Percentiles rank a stretch among this genome's conserved stretches.
Evolutionary conservation across 345 rosid genomes (phyloP).

Genomic region (Jatropha curcas): DNA sequence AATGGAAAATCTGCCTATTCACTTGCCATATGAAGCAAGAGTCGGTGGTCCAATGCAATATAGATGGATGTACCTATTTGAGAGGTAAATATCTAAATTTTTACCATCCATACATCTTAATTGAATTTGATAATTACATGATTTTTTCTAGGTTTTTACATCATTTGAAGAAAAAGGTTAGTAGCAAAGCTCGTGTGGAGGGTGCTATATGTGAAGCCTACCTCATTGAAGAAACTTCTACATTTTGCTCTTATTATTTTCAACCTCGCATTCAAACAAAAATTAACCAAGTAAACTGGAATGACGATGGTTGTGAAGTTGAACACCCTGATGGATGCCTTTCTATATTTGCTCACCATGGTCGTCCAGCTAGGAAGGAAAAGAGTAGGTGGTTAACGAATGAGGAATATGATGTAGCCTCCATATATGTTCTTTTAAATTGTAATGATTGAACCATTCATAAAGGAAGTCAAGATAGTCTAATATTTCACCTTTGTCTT

Average conservation of each 20-base stretch:
- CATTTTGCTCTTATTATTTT: no score
- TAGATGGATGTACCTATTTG: no score
- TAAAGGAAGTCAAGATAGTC: no score
- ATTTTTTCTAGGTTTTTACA: neutral
- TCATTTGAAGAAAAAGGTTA: neutral
- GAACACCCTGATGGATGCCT: neutral
- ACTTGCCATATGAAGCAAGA: neutral
- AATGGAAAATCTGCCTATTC: no score
- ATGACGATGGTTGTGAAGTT: neutral
- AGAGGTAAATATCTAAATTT: no score
- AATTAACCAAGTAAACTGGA: neutral
- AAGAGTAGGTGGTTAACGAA: no score
- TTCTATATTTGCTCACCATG: neutral
- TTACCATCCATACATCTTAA: no score
- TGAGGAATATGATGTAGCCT: no score
- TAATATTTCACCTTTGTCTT: no score
- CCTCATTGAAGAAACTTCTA: neutral
- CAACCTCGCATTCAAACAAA: neutral
- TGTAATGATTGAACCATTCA: no score
- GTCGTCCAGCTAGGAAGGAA: no score
- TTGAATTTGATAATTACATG: slow-evolving; percentile 9
- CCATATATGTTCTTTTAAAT: no score
- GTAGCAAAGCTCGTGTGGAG: neutral
- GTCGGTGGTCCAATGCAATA: neutral
- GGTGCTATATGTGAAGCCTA: neutral